Evolutionary conservation across 495 filamentous ascomycete species (phyloP), one percentile per base, ranked within the genome.

Genomic region (Aspergillus olivimuriae): DNA sequence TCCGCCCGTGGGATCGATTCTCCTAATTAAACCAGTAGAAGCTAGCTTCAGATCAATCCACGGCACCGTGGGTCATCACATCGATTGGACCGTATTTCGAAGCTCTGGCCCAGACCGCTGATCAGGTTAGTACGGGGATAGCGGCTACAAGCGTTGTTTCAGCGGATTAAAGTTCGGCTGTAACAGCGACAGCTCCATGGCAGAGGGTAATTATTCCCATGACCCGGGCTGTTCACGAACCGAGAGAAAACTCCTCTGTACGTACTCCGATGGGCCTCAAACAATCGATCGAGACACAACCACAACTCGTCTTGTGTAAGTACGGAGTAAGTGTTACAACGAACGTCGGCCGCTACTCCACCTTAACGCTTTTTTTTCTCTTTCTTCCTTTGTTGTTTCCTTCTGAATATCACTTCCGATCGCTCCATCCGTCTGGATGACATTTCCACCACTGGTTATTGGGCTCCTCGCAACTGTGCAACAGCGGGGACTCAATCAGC

Each of bases 1-100:
- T 21, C 44, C 44, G 15, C 51, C 48, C 54, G 48, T 58, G 43
- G 51, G 46, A 54, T 42, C 12, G 14, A 41, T 40, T 33, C 51
- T 48, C 21, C 33, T 38, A 7, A 41, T 21, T 22, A 31, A 38
- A 40, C 37, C 43, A 35, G 35, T 23, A 34, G 7, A 8, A 28
- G 18, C 16, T 46, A 21, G 24, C 30, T 50, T 50, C 35, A 15
- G 18, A 36, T 16, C 15, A 21, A 22, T 42, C 14, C 32, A 14
- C 12, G 15, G 20, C 20, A 17, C 21, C 9, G 16, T 3, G 38
- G 19, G 15, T 14, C 23, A 10, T 7, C 18, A 16, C 38, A 16
- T 18, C 16, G 38, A 17, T 30, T 30, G 38, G 38, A 41, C 21
- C n/a, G 24, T n/a, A n/a, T 11, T 28, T 32, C 32, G 15, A 35